A percentile compares a stretch with the other conserved stretches of the same genome.
phyloP scores from a whole-genome alignment of 2,329 filamentous ascomycete species.

The Karstenula rhodostoma region DNA sequence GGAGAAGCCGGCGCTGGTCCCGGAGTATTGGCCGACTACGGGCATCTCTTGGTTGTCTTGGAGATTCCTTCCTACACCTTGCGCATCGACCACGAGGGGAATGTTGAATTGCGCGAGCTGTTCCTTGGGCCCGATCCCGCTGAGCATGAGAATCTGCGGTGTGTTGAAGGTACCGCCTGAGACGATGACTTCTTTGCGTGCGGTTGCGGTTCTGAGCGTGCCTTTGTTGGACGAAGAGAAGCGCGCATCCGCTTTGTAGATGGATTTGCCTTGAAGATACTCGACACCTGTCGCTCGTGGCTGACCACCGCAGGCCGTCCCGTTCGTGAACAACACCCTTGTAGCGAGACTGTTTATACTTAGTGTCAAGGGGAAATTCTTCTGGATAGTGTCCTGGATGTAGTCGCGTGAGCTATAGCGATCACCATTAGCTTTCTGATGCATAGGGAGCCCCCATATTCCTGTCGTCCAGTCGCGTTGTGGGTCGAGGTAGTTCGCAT shows the following conservation, averaged over 20 bases:
- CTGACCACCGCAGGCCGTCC: slow-evolving; percentile 54
- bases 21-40: slow-evolving; percentile 47
- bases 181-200: slow-evolving; percentile 38
- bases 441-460: slow-evolving; percentile 65
- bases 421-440: slow-evolving; percentile 57
- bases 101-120: slow-evolving; percentile 64
- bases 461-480: slow-evolving; percentile 58
- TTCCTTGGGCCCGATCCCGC: slow-evolving; percentile 64
- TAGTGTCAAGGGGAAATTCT: slow-evolving; percentile 37
- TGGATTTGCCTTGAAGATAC: slow-evolving; percentile 49
- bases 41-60: slow-evolving; percentile 63
- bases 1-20: slow-evolving; percentile 20
- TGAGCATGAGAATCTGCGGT: slow-evolving; percentile 69
- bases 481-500: slow-evolving; percentile 59
- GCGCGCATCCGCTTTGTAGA: slow-evolving; percentile 56
- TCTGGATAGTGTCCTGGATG: slow-evolving; percentile 56
- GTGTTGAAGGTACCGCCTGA: slow-evolving; percentile 64
- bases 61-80: slow-evolving; percentile 66
- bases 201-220: slow-evolving; percentile 47
- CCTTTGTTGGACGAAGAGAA: slow-evolving; percentile 31
- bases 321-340: slow-evolving; percentile 47
- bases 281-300: slow-evolving; percentile 54
- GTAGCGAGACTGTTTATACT: slow-evolving; percentile 52
- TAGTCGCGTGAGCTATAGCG: slow-evolving; percentile 66
- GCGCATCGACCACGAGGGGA: slow-evolving; percentile 59